Conservation (phyloP, 352 stramenopile genomes). For the Globisporangium nodosum region DNA sequence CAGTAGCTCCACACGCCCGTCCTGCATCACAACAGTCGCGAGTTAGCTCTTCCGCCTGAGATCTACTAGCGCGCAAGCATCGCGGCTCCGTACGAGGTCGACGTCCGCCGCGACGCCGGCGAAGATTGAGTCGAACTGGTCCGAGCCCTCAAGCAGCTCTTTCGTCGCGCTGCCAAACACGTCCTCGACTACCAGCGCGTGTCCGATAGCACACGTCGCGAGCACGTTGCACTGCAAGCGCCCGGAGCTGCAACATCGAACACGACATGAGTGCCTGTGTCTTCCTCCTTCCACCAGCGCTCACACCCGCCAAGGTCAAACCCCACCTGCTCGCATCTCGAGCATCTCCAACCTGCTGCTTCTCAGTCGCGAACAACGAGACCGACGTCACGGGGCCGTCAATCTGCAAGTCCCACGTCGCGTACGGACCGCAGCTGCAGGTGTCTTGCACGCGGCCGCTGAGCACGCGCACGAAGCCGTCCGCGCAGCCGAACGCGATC, state of each 20-base stretch:
- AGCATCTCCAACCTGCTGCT: not conserved
- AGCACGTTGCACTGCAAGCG: slow-evolving; percentile 41
- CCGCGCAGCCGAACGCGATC: slow-evolving; percentile 61
- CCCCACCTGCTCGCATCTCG: too few relatives aligned
- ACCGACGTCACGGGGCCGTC: slow-evolving; percentile 58
- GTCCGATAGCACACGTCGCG: slow-evolving; percentile 56
- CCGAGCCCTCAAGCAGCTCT: slow-evolving; percentile 32
- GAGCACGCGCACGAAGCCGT: slow-evolving; percentile 57
- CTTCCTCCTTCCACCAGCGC: not conserved
- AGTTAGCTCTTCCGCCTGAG: not conserved
- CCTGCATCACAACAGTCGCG: slow-evolving; percentile 17
- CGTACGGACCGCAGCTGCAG: slow-evolving; percentile 40
- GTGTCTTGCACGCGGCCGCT: slow-evolving; percentile 24
- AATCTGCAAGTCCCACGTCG: slow-evolving; percentile 43
- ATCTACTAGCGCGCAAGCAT: not conserved
- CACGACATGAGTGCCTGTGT: too few relatives aligned
- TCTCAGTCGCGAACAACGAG: slow-evolving; percentile 31
- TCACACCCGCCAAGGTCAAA: not conserved
- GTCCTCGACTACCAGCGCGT: slow-evolving; percentile 49
- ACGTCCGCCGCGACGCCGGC: slow-evolving; percentile 43
- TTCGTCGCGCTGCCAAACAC: slow-evolving; percentile 24
- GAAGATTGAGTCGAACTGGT: slow-evolving; percentile 66
- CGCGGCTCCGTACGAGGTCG: slow-evolving; percentile 34
- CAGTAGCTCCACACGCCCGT: slow-evolving; percentile 52
- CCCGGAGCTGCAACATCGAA: not conserved